A percentile compares a stretch with the other conserved stretches of the same genome.
Conservation (phyloP, 1,139 yeast genomes). For the Suhomyces bribrorum region DNA sequence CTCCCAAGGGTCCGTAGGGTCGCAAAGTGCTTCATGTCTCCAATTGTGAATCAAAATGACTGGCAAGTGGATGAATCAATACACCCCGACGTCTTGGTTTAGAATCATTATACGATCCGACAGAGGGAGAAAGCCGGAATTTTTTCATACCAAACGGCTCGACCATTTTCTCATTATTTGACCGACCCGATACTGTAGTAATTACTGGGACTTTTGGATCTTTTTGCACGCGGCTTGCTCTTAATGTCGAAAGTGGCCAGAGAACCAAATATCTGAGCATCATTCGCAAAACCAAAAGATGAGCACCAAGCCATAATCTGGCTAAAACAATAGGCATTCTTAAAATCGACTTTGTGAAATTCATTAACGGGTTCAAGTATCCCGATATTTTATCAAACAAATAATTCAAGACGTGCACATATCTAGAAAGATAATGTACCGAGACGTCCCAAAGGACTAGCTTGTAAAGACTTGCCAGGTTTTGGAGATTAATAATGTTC, state of each 20-base stretch:
- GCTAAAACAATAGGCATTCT: constrained; percentile 20
- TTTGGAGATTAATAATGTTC: constrained; percentile 2
- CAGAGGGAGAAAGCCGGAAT: constrained; percentile 13
- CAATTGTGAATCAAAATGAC: constrained; percentile 14
- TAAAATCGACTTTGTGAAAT: background rate
- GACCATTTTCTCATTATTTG: background rate
- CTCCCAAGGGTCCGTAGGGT: no score
- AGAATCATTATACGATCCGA: constrained; percentile 1
- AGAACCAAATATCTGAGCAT: constrained; percentile 18
- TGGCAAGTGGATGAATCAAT: constrained; percentile 17
- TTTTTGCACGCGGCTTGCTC: background rate
- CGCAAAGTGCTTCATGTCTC: background rate
- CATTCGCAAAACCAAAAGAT: constrained; percentile 23
- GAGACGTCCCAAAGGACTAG: constrained; percentile 20
- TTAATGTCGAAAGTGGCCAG: constrained; percentile 17
- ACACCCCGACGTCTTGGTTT: constrained; percentile 14
- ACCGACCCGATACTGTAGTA: background rate
- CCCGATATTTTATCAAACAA: background rate
- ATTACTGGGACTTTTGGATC: constrained; percentile 2
- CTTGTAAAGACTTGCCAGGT: constrained; percentile 14
- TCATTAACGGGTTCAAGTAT: background rate
- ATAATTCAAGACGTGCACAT: constrained; percentile 4
- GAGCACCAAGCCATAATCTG: constrained; percentile 17
- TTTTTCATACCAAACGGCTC: constrained; percentile 9
- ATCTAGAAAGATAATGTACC: constrained; percentile 16